Conservation (phyloP, 2,329 filamentous ascomycete genomes). For the Cadophora gregata region DNA sequence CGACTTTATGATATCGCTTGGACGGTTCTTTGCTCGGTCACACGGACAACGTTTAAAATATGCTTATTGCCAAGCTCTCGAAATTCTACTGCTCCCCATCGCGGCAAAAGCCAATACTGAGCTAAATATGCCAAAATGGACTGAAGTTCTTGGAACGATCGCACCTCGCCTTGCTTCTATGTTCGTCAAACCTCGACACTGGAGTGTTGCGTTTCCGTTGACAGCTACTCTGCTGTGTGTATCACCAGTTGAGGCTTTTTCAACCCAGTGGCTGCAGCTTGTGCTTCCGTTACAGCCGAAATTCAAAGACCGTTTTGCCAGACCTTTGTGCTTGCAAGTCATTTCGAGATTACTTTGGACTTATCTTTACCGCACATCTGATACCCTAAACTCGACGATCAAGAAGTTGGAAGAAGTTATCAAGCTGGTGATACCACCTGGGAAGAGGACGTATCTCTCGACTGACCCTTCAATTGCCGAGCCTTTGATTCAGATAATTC, state of each 20-base stretch:
- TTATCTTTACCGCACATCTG: conserved; percentile 84
- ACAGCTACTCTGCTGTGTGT: conserved; percentile 87
- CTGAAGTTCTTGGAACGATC: conserved; percentile 79
- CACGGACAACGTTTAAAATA: conserved; percentile 92
- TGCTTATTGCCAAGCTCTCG: conserved; percentile 91
- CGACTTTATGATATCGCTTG: conserved; percentile 83
- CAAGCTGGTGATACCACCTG: conserved; percentile 79
- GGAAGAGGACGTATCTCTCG: conserved; percentile 80
- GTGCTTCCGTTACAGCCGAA: conserved; percentile 78
- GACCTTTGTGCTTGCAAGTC: conserved; percentile 83
- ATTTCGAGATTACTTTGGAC: conserved; percentile 93
- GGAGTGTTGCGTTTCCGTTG: conserved; percentile 86
- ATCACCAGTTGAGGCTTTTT: conserved; percentile 83
- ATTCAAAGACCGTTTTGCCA: conserved; percentile 81
- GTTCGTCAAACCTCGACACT: conserved; percentile 90
- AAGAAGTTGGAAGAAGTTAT: conserved; percentile 91
- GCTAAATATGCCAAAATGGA: conserved; percentile 83
- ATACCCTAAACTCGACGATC: conserved; percentile 69
- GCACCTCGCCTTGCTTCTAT: conserved; percentile 82
- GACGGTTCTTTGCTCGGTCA: conserved; percentile 80
- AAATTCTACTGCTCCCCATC: conserved; percentile 84
- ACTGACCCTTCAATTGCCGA: conserved; percentile 86
- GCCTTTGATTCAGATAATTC: conserved; percentile 89
- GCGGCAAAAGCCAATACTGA: conserved; percentile 81
- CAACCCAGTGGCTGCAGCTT: conserved; percentile 84